A percentile compares a stretch with the other conserved stretches of the same genome.
Evolutionary conservation across 2,329 filamentous ascomycete species (phyloP).

Genomic region (Scytalidium lignicola): DNA sequence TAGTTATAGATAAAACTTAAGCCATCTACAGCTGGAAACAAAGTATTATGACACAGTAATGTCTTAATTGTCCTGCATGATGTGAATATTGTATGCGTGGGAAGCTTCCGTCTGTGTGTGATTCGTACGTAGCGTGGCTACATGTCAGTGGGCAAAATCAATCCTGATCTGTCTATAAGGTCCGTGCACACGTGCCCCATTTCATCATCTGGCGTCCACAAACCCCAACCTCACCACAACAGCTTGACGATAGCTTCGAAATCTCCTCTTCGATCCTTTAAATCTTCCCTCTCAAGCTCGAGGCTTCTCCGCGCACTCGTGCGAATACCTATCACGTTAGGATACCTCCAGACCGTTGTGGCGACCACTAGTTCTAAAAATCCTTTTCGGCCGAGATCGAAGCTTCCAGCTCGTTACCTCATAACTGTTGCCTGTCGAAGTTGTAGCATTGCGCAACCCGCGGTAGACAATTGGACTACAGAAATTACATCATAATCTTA

Average conservation of each 20-base stretch:
- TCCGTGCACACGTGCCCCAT: conserved; percentile 14
- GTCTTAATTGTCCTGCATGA: background rate
- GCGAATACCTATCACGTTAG: background rate
- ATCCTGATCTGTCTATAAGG: background rate
- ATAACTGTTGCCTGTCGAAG: background rate
- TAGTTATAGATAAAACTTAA: background rate
- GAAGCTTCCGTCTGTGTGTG: background rate
- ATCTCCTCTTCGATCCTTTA: conserved; percentile 1
- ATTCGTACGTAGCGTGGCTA: background rate
- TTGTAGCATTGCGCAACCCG: background rate
- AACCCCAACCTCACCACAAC: conserved; percentile 10
- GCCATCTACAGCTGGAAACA: background rate
- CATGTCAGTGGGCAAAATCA: background rate
- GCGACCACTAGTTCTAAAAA: background rate
- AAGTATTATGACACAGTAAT: background rate
- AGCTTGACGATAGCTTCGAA: conserved; percentile 13
- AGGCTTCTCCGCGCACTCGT: background rate
- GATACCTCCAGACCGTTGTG: background rate
- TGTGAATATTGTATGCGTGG: background rate
- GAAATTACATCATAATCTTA: background rate
- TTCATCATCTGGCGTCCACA: conserved; percentile 15
- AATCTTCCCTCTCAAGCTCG: background rate
- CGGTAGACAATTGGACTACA: background rate
- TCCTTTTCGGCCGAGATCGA: background rate
- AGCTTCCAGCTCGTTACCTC: background rate